Evolutionary conservation across 192 early-diverging fungal genomes (phyloP).

Genomic region (Entomortierella parvispora): DNA sequence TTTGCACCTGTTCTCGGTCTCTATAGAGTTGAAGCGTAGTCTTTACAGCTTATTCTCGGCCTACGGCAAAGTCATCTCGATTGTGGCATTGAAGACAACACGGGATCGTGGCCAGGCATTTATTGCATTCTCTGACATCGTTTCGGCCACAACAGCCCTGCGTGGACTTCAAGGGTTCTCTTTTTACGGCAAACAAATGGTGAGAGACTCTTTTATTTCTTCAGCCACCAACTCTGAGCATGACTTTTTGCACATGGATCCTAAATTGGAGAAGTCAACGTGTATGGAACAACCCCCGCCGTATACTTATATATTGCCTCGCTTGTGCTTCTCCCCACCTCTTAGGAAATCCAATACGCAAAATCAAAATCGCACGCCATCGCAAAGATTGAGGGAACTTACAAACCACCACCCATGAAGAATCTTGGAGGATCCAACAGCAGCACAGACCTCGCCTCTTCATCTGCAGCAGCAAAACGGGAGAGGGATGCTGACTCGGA

Average conservation of each 20-base stretch:
- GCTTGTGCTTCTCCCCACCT: neutral
- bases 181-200: conserved; percentile 86
- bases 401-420: conserved; percentile 41
- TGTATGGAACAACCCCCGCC: neutral
- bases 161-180: conserved; percentile 88
- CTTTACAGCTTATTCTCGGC: conserved; percentile 89
- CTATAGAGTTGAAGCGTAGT: conserved; percentile 70
- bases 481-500: conserved; percentile 41
- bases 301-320: neutral
- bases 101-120: conserved; percentile 96
- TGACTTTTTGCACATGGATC: neutral
- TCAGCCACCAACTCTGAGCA: neutral
- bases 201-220: conserved; percentile 46
- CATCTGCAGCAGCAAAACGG: conserved; percentile 21
- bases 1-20: neutral
- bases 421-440: conserved; percentile 18
- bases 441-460: conserved; percentile 3
- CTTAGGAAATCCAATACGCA: conserved; percentile 78
- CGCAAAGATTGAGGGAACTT: conserved; percentile 73
- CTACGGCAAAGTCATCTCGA: conserved; percentile 88
- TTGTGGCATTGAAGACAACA: conserved; percentile 83
- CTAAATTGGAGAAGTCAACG: no score
- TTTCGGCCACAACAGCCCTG: conserved; percentile 86
- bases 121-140: conserved; percentile 87
- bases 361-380: conserved; percentile 81